Evolutionary conservation across 306 rosid genomes (phyloP).

Genomic region (Trifolium pratense): DNA sequence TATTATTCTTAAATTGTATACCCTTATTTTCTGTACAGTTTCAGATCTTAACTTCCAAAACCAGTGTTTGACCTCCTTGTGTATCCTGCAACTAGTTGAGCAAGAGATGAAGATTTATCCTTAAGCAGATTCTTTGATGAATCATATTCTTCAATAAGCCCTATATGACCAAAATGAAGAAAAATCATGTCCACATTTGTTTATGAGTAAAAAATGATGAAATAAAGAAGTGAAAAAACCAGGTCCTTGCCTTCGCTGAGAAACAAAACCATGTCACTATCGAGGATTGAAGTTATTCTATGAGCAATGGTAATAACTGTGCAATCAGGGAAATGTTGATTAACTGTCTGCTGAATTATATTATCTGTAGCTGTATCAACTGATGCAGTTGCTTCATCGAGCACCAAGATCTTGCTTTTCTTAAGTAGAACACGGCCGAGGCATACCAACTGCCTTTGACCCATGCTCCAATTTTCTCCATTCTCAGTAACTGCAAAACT

Average conservation of each 20-base stretch:
- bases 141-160: conserved; percentile 48
- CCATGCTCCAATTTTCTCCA: conserved; percentile 69
- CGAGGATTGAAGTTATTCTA: conserved; percentile 76
- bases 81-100: conserved; percentile 52
- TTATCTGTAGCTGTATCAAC: conserved; percentile 62
- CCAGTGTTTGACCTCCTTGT: conserved; percentile 46
- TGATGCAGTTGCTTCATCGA: conserved; percentile 64
- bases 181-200: conserved; percentile 14
- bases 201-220: background rate
- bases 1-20: background rate
- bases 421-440: conserved; percentile 79
- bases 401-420: conserved; percentile 70
- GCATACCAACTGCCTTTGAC: conserved; percentile 84
- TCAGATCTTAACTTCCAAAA: conserved; percentile 48
- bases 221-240: background rate
- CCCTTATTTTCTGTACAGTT: conserved; percentile 28
- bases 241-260: conserved; percentile 54
- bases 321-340: conserved; percentile 63
- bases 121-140: conserved; percentile 47
- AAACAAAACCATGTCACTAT: conserved; percentile 80
- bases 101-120: conserved; percentile 54
- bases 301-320: conserved; percentile 86
- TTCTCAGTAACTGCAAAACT: conserved; percentile 52
- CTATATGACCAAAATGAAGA: conserved; percentile 37
- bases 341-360: conserved; percentile 50